Base-by-base conservation (phyloP, 345 rosid genomes). In the Salix exigua region DNA sequence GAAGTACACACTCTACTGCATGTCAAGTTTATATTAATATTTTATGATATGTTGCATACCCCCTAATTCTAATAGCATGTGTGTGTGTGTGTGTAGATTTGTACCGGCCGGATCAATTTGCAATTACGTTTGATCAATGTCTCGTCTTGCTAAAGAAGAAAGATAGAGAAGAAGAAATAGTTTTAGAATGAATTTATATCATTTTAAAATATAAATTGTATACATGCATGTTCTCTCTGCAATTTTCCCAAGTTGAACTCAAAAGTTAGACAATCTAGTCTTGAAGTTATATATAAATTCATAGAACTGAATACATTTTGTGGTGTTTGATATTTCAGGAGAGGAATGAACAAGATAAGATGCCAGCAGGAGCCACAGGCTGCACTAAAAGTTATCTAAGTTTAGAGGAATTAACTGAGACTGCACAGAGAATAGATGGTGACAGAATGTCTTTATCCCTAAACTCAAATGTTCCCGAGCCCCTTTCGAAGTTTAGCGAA, bases 401-500 rank as follows among this genome's bases (percentile, higher is more conserved):
- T n/a, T 37, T 70, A 25, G 73, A 79, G 68, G 76, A 79, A 21
- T 23, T 66, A 12, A 38, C 37, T 55, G 73, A 67, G 30, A 67
- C 18, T 7, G 77, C 55, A 10, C 46, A 42, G 7, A 66, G 66
- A 76, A 51, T 35, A 42, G 76, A 76, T 64, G 85, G 72, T 31
- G 73, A 65, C 73, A 70, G 73, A 14, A 46, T 40, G 17, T 40
- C 48, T 68, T 72, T 38, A 55, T 79, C 84, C 7, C 66, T 58
- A 26, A 63, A 44, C 60, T 50, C 48, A 40, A 71, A 53, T 38
- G 53, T 66, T 67, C 71, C 67, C 2, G 72, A 31, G 65, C 18
- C 74, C 23, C 72, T 66, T 79, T 73, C 21, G 58, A 77, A 73
- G 77, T 71, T 72, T 74, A 30, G 66, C 25, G 71, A 76, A 68